Base-by-base conservation (phyloP, 148 eudicot genomes). In the Vaccinium vitisidaea region DNA sequence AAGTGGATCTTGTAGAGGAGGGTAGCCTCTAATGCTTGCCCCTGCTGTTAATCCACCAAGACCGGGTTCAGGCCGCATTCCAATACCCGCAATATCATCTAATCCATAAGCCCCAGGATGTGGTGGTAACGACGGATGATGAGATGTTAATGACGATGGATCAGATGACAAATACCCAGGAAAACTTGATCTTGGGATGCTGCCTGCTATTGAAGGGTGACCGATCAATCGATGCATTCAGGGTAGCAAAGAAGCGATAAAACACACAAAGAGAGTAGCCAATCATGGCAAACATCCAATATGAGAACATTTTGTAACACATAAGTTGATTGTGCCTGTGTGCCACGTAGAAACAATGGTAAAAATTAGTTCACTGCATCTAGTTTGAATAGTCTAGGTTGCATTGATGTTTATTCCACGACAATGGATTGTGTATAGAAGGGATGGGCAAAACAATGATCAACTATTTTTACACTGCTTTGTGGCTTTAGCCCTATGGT, bases 41-140 rank as follows among this genome's bases (percentile, higher is more conserved):
- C 91, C 93, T 43, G 89, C 32, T 23, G 86, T 67, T 32, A 87
- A 84, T 84, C 93, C 92, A 74, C 88, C 83, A 76, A 87, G 77
- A 65, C 83, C 80, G 80, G 93, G 90, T 69, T 93, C 98, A 81
- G 87, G 55, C 48, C 86, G 92, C 52, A 83, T 63, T 65, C 89
- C 85, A 85, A 76, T 74, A 52, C 91, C 90, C 32, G 84, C 32
- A 56, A 87, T 79, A 84, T 85, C 90, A 80, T 92, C 93, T 70
- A 89, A 77, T 18, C 94, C 93, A 87, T 90, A 94, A 73, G 91
- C 84, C 84, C 92, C 89, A 75, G 89, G 81, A 73, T 86, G 91
- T 75, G 87, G 53, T 30, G 92, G 84, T 55, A 90, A 79, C 21
- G 88, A 73, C 23, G 11, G 83, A 87, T 86, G 86, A 75, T 86